Conservation (phyloP, 345 rosid genomes). For the Gossypium australe region DNA sequence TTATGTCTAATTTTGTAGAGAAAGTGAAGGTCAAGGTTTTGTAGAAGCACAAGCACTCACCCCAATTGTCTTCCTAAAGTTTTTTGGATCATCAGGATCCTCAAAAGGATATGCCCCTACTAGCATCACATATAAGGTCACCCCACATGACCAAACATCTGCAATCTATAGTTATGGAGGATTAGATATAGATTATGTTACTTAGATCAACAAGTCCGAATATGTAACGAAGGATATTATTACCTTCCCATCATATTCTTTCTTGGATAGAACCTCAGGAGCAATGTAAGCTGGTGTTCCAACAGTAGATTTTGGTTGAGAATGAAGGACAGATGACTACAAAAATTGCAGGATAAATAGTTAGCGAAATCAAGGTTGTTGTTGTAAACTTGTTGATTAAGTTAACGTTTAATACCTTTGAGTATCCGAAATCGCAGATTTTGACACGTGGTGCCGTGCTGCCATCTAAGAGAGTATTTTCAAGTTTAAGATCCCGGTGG, state of each 20-base stretch:
- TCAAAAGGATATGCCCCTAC: slow-evolving; percentile 64
- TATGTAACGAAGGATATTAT: not conserved
- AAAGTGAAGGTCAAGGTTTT: slow-evolving; percentile 25
- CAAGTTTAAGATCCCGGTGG: slow-evolving; percentile 71
- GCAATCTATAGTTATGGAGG: slow-evolving; percentile 29
- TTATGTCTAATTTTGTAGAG: not conserved
- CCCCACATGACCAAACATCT: slow-evolving; percentile 70
- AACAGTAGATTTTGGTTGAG: slow-evolving; percentile 71
- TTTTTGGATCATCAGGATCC: slow-evolving; percentile 50
- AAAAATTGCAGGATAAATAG: not conserved
- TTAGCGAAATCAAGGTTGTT: slow-evolving; percentile 2
- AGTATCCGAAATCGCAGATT: slow-evolving; percentile 70
- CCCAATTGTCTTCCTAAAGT: slow-evolving; percentile 44
- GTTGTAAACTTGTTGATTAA: not conserved
- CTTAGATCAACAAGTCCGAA: no score
- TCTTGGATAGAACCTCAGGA: slow-evolving; percentile 54
- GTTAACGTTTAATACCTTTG: slow-evolving; percentile 32
- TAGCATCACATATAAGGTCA: slow-evolving; percentile 54
- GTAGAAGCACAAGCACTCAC: slow-evolving; percentile 22
- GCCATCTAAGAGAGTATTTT: slow-evolving; percentile 66
- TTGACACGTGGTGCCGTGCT: slow-evolving; percentile 58
- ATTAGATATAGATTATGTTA: not conserved
- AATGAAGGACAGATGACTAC: slow-evolving; percentile 59
- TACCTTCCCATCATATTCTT: slow-evolving; percentile 63
- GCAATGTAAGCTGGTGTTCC: slow-evolving; percentile 78